These are phyloP conservation scores for Linaria vulgaris DNA, from an alignment of 257 asterid genomes.

Conservation along the genomic window DNA sequence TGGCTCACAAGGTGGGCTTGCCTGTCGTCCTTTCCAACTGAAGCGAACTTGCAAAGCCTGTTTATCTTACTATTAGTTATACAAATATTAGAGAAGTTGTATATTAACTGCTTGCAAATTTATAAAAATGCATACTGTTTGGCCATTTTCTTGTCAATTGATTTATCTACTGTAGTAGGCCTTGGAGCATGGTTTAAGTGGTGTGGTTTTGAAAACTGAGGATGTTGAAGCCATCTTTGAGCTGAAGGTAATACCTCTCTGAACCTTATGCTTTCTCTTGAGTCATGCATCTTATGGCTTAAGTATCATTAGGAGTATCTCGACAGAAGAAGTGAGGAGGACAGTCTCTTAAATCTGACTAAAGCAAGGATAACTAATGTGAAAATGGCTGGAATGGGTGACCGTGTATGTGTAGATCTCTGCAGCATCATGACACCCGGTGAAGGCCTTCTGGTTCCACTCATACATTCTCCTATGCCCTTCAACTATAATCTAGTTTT, in stretches of 20 bases:
- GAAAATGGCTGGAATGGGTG: conserved; percentile 86
- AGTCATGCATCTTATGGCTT: conserved; percentile 23
- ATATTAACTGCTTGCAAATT: neutral
- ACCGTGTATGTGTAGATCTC: conserved; percentile 88
- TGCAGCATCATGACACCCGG: conserved; percentile 94
- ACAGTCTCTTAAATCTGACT: conserved; percentile 54
- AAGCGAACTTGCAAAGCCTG: neutral
- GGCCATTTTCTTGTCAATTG: conserved; percentile 12
- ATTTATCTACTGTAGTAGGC: conserved; percentile 55
- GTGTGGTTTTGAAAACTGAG: conserved; percentile 81
- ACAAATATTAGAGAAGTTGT: too few species aligned
- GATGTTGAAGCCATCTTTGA: conserved; percentile 58
- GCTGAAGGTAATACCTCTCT: conserved; percentile 57
- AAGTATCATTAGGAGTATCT: conserved; percentile 56
- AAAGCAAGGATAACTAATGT: conserved; percentile 58
- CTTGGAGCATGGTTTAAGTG: conserved; percentile 83
- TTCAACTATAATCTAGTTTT: conserved; percentile 1
- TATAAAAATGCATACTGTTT: conserved; percentile 1
- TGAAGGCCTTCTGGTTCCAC: conserved; percentile 90
- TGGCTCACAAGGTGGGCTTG: neutral
- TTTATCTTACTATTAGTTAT: too few species aligned
- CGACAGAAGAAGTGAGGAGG: conserved; percentile 56
- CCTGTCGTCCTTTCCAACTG: neutral
- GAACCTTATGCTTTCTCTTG: conserved; percentile 13
- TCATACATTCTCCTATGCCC: conserved; percentile 13